Percentiles rank a stretch among this genome's conserved stretches.
phyloP scores from a whole-genome alignment of 495 filamentous ascomycete species.

The Neurospora sp. region DNA sequence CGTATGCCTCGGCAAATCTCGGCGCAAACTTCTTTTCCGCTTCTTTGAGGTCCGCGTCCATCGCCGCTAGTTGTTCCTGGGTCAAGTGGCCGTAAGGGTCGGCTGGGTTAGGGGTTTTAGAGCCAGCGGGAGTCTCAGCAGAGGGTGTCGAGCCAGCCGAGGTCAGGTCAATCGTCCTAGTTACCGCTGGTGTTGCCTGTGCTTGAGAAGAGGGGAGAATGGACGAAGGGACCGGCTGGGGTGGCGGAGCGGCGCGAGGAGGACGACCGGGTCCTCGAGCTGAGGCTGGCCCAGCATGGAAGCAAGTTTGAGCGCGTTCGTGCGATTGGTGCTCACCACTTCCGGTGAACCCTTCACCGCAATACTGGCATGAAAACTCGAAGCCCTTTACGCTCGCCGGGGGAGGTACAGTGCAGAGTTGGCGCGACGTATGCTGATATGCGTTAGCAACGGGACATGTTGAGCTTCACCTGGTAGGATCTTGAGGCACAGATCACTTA shows the following conservation, averaged over 20 bases:
- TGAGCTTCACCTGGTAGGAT: not conserved
- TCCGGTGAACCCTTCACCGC: constrained; percentile 30
- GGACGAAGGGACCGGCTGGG: constrained; percentile 4
- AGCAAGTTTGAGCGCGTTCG: not conserved
- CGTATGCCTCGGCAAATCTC: constrained; percentile 29
- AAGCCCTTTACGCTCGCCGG: constrained; percentile 18
- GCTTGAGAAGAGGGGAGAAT: not conserved
- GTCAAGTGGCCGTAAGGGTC: constrained; percentile 34
- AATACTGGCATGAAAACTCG: constrained; percentile 25
- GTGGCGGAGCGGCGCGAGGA: not conserved
- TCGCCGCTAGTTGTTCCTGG: constrained; percentile 7
- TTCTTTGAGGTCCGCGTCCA: constrained; percentile 28
- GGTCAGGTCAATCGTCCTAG: not conserved
- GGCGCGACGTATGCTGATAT: constrained; percentile 27
- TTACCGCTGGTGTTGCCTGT: not conserved
- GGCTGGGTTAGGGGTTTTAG: constrained; percentile 6
- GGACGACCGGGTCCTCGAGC: constrained; percentile 12
- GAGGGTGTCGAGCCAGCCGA: not conserved
- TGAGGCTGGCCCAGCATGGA: not conserved
- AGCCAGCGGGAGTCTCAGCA: constrained; percentile 1
- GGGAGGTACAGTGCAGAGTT: constrained; percentile 25
- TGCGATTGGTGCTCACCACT: constrained; percentile 17
- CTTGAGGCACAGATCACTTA: constrained; percentile 14
- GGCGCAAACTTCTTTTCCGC: constrained; percentile 28
- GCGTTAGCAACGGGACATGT: not conserved